phyloP scores from a whole-genome alignment of 2,329 filamentous ascomycete species.

The Xylaria polymorpha region DNA sequence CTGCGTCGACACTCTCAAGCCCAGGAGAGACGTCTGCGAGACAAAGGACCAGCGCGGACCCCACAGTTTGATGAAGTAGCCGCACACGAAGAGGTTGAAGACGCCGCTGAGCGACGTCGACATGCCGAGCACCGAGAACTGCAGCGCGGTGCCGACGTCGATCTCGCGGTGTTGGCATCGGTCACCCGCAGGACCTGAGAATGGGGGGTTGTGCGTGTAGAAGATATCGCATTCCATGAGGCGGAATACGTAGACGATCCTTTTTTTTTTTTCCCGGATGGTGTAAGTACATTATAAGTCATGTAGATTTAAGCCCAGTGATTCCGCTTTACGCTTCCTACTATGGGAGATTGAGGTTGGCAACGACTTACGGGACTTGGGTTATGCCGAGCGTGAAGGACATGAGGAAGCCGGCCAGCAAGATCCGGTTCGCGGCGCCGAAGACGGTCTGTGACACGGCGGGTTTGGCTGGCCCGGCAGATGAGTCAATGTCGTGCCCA shows the following conservation, averaged over 20 bases:
- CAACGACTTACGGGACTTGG: constrained; percentile 47
- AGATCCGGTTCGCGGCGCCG: constrained; percentile 47
- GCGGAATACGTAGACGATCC: constrained; percentile 73
- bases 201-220: constrained; percentile 68
- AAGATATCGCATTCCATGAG: constrained; percentile 78
- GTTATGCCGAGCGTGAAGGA: constrained; percentile 50
- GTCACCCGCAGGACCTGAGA: constrained; percentile 57
- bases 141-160: constrained; percentile 70
- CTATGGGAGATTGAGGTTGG: background rate
- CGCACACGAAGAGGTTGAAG: constrained; percentile 74
- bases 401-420: constrained; percentile 50
- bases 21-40: constrained; percentile 72
- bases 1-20: constrained; percentile 71
- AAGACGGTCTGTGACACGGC: constrained; percentile 37
- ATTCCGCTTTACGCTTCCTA: background rate
- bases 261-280: constrained; percentile 31
- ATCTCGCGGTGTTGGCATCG: constrained; percentile 71
- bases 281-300: background rate
- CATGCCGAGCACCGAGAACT: constrained; percentile 73
- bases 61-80: constrained; percentile 73
- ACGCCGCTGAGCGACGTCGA: constrained; percentile 74
- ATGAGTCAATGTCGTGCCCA: constrained; percentile 16
- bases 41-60: constrained; percentile 72
- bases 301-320: background rate
- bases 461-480: constrained; percentile 14